Conservation (phyloP, 495 filamentous ascomycete genomes). For the Pyrenula massariospora region DNA sequence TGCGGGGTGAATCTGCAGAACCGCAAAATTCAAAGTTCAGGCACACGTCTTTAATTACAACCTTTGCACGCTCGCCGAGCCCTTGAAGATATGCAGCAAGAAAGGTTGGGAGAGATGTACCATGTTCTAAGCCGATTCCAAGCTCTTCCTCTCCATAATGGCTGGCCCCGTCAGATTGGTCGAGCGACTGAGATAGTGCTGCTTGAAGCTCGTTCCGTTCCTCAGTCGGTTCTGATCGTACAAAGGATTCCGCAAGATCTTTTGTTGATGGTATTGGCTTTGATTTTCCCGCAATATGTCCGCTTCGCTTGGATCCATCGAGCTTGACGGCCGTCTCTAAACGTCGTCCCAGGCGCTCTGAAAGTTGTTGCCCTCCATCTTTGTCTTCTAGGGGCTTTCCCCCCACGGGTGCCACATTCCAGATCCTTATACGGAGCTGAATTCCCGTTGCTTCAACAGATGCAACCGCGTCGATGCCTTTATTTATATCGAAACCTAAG, state of each 20-base stretch:
- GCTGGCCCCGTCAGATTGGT: constrained; percentile 24
- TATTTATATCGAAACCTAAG: constrained; percentile 65
- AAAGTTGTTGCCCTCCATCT: constrained; percentile 4
- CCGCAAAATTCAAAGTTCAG: constrained; percentile 46
- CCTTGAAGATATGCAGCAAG: constrained; percentile 75
- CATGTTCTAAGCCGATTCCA: constrained; percentile 59
- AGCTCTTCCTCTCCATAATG: constrained; percentile 47
- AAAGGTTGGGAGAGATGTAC: constrained; percentile 66
- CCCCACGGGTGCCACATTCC: neutral
- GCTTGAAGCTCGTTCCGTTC: constrained; percentile 69
- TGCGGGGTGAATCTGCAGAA: neutral
- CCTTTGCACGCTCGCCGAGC: constrained; percentile 64
- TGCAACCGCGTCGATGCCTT: constrained; percentile 41
- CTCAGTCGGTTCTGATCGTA: constrained; percentile 64
- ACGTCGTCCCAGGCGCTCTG: constrained; percentile 9
- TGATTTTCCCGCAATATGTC: constrained; percentile 7
- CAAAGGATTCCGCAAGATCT: constrained; percentile 77
- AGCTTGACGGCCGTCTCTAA: neutral
- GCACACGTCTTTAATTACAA: constrained; percentile 56
- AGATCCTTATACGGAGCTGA: constrained; percentile 37
- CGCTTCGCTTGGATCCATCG: constrained; percentile 5
- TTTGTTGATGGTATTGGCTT: constrained; percentile 54
- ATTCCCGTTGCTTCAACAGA: constrained; percentile 64
- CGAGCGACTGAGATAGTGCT: constrained; percentile 58
- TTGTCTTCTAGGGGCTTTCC: constrained; percentile 1